Conservation (phyloP, 2,329 filamentous ascomycete species). For the Hirsutella thompsonii region DNA sequence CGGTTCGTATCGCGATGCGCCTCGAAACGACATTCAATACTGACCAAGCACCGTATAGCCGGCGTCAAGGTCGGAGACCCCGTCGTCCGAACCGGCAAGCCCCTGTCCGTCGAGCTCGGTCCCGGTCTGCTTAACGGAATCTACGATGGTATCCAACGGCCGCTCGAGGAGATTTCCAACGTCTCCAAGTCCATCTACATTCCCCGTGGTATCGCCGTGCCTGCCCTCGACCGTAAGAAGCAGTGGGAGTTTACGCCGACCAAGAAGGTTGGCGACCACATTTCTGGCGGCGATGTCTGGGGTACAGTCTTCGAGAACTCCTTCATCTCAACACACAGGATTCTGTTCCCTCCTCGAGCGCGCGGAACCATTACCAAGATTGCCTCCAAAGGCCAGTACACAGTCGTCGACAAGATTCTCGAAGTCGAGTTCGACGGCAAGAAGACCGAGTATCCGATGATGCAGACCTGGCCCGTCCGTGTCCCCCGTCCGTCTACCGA, state of each 20-base stretch:
- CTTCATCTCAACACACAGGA: conserved; percentile 84
- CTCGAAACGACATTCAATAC: background rate
- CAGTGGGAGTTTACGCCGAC: conserved; percentile 94
- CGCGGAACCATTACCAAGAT: conserved; percentile 88
- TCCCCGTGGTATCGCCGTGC: conserved; percentile 79
- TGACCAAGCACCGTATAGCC: conserved; percentile 37
- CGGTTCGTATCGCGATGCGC: conserved; percentile 38
- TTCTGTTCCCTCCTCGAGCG: conserved; percentile 80
- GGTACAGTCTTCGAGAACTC: conserved; percentile 94
- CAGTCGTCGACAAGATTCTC: conserved; percentile 83
- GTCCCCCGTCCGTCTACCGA: conserved; percentile 86
- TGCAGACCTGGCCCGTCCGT: conserved; percentile 97
- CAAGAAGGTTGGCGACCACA: conserved; percentile 91
- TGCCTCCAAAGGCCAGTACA: conserved; percentile 80
- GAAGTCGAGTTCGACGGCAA: conserved; percentile 96
- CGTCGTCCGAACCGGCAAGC: conserved; percentile 82
- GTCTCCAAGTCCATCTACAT: conserved; percentile 88
- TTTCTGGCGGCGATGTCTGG: conserved; percentile 93
- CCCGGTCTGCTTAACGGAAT: conserved; percentile 97
- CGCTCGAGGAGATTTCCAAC: conserved; percentile 71
- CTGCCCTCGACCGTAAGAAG: conserved; percentile 78
- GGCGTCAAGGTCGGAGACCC: conserved; percentile 94
- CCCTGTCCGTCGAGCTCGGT: conserved; percentile 91
- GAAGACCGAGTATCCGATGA: conserved; percentile 91
- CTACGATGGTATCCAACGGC: conserved; percentile 97